Base-by-base conservation (phyloP, 1,139 yeast genomes). In the Kluyveromyces sp. region DNA sequence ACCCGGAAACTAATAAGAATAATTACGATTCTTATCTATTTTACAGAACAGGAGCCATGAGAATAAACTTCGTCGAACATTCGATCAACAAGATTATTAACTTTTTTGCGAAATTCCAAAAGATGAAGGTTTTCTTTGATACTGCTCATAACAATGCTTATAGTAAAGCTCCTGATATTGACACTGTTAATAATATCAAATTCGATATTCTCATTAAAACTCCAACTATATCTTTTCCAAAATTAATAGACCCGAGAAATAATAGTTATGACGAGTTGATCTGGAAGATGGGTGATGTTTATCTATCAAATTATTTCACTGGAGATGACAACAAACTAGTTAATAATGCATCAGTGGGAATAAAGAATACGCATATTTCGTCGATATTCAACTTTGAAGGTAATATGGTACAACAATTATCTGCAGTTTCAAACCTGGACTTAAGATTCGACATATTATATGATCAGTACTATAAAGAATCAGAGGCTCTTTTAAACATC, bases 101-200 rank as follows among this genome's bases (percentile, higher is more conserved):
- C 32, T 90, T 81, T 58, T 68, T 88, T 57, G 78, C 78, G 53
- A 85, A 85, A 56, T 86, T 94, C 60, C 83, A 81, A 50, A 77
- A 77, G 55, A 88, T 92, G 96, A 92, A 92, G 64, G 79, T 80
- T 2, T 73, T 90, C 15, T 92, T 84, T 63, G 98, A 92, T 58
- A 71, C 78, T 21, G 95, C 97, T 0, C 75, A 98, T 51, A 88
- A 84, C 56, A 87, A 90, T 8, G 97, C 97, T 0, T 71, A 80
- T 60, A 72, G 78, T 48, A 81, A 77, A 52, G 67, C 66, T 3
- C 66, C 66, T 2, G 61, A 65, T n/a, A 55, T 67, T n/a, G 68
- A 67, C 27, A 49, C 61, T 4, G 66, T 63, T 3, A 61, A 63
- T 39, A 83, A 80, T 59, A 80, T 88, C 64, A 81, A 81, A 53